Base-by-base conservation (phyloP, 495 filamentous ascomycete species). In the Recurvomyces mirabilis region DNA sequence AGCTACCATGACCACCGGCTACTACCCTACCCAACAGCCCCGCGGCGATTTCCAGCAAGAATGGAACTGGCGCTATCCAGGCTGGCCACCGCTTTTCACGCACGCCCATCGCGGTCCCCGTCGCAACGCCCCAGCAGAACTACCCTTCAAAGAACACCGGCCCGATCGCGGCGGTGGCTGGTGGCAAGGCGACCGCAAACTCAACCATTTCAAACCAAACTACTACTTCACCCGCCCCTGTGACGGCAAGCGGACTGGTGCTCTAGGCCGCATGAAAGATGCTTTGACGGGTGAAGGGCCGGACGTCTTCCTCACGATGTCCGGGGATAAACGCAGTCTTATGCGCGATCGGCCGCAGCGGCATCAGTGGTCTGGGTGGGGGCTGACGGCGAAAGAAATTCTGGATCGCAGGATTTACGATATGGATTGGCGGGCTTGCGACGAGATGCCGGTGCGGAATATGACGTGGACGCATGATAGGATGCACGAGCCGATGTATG, bases 291-390 rank as follows among this genome's bases (percentile, higher is more conserved):
- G 45, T 15, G 36, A 55, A 25, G 62, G 62, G 12, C 53, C 60
- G 23, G 62, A 65, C 41, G 60, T 63, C 40, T 57, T 53, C 42
- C 37, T 63, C 17, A 43, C 51, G 4, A 55, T 53, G 5, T 51
- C 41, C 38, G 57, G 52, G n/a, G 52, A 59, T 25, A 54, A 23
- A 17, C 38, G 45, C 7, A 53, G 45, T 13, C 25, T 53, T 18
- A 36, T 43, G 37, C 38, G 51, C 24, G 51, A 49, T 25, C 35
- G 31, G 28, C 51, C 51, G 33, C 51, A 46, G 11, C 25, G 40
- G 6, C 17, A 15, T 19, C 40, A 53, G 18, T 53, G 51, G 51
- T 2, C 7, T 11, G 35, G 41, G 0, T 53, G 46, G 44, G 38
- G 37, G 41, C 15, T 24, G 22, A 18, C 14, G 5, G 14, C 21